Evolutionary conservation across 805 yeast genomes (phyloP).

Genomic region (Zygosaccharomyces siamensis): DNA sequence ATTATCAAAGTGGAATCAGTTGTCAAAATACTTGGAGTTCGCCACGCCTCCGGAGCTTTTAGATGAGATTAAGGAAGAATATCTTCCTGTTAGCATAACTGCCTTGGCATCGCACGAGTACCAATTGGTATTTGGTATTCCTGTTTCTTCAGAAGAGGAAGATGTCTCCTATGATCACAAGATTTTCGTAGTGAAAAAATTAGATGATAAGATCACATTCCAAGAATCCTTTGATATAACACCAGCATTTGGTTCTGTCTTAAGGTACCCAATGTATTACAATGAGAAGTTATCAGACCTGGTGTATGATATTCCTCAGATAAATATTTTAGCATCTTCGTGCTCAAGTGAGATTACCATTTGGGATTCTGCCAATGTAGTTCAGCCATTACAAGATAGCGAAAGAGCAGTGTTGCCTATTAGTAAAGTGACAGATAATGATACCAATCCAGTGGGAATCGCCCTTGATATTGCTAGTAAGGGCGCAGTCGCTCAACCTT

Average conservation of each 20-base stretch:
- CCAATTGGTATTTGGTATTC: conserved; percentile 31
- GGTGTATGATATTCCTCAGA: conserved; percentile 31
- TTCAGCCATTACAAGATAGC: conserved; percentile 59
- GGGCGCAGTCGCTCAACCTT: conserved; percentile 47
- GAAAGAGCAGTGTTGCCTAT: conserved; percentile 72
- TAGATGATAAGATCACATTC: conserved; percentile 12
- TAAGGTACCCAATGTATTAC: conserved; percentile 47
- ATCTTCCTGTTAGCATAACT: conserved; percentile 23
- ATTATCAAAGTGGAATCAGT: background rate
- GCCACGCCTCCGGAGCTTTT: conserved; percentile 23
- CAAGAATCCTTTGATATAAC: conserved; percentile 42
- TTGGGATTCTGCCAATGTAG: conserved; percentile 35
- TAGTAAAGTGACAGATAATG: conserved; percentile 58
- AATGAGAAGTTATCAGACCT: conserved; percentile 39
- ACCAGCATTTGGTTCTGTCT: conserved; percentile 49
- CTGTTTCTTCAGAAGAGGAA: conserved; percentile 19
- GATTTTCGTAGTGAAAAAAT: conserved; percentile 19
- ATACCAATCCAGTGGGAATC: conserved; percentile 67
- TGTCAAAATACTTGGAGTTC: conserved; percentile 2
- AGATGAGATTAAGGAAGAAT: conserved; percentile 32
- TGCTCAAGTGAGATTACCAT: conserved; percentile 60
- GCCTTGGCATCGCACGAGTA: conserved; percentile 19
- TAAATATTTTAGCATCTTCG: conserved; percentile 53
- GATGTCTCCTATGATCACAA: conserved; percentile 30
- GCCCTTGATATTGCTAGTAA: conserved; percentile 52